Evolutionary conservation across 1,284 basidiomycete genomes (phyloP), one percentile per base, ranked within the genome.

Genomic region (Leccinum pachyderme): DNA sequence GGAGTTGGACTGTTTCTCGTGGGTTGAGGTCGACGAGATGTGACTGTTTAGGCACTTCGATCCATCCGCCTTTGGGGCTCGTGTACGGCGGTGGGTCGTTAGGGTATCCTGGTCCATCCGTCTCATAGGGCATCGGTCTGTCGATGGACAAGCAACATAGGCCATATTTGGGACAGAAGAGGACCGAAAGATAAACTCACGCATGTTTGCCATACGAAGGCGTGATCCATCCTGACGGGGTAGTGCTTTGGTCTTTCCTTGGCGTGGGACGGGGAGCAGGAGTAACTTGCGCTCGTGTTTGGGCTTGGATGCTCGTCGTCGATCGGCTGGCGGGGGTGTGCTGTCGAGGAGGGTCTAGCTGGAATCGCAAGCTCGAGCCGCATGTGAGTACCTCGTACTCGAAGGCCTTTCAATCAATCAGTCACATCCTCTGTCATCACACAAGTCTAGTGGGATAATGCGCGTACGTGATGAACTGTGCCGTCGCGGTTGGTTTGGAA

Each of bases 361-460:
- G 47, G 35, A 64, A 66, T 39, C 64, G 63, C 55, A 69, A 18
- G 43, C 32, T 59, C 39, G 63, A 58, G 33, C 53, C 54, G 12
- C 59, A 68, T 4, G 59, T 55, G 15, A 66, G 47, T 4, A 69
- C 64, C 27, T 66, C 64, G 46, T 66, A 68, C 35, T 69, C 65
- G 15, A 54, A 62, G 5, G 58, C 46, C 64, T 69, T 47, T 49
- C 9, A 39, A 39, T n/a, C 18, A n/a, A n/a, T 35, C 7, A 50
- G 51, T 45, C 18, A 11, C 15, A 33, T 50, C 13, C 12, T 9
- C 32, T 3, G 5, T 15, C 25, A 22, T 13, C 32, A 46, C n/a
- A 24, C 25, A 9, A 4, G 13, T n/a, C 7, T 7, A 27, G 24
- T 24, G 24, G 25, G n/a, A 27, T 27, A 22, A 41, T 37, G 41